Evolutionary conservation across 2,329 filamentous ascomycete genomes (phyloP).

Genomic region (Arthrinium phaeospermum): DNA sequence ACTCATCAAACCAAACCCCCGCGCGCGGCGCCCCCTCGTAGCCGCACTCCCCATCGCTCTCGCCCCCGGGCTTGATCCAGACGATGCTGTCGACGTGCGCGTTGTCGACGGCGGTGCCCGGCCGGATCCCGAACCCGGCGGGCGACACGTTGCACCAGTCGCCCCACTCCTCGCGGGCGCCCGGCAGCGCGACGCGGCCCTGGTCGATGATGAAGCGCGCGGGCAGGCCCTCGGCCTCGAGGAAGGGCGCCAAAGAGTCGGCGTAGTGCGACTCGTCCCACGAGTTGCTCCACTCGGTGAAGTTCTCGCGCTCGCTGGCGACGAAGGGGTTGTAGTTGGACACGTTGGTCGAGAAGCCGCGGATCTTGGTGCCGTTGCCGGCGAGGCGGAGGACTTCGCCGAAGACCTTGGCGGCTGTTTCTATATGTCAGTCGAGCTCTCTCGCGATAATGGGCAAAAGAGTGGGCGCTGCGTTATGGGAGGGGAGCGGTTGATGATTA

Average conservation of each 20-base stretch:
- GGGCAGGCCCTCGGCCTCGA: conserved; percentile 54
- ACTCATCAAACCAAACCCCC: conserved; percentile 71
- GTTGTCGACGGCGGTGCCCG: conserved; percentile 59
- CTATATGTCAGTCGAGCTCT: background rate
- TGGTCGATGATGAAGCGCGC: conserved; percentile 44
- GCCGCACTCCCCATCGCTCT: conserved; percentile 52
- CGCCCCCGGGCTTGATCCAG: conserved; percentile 67
- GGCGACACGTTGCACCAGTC: conserved; percentile 67
- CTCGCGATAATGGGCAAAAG: background rate
- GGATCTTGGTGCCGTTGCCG: conserved; percentile 56
- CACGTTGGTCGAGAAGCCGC: conserved; percentile 63
- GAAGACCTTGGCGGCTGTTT: conserved; percentile 47
- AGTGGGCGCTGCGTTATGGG: background rate
- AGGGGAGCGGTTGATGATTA: background rate
- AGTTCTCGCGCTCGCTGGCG: background rate
- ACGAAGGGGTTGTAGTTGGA: conserved; percentile 59
- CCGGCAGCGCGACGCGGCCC: conserved; percentile 30
- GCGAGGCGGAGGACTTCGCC: conserved; percentile 57
- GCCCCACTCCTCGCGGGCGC: conserved; percentile 58
- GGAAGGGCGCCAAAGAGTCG: conserved; percentile 69
- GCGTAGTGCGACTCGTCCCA: conserved; percentile 65
- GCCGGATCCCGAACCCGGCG: conserved; percentile 63
- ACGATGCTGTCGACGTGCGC: conserved; percentile 64
- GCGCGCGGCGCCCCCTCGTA: conserved; percentile 72
- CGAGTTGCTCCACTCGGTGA: conserved; percentile 51